Evolutionary conservation across 176 grass and related monocot species (phyloP).

Genomic region (Avena atlantica): DNA sequence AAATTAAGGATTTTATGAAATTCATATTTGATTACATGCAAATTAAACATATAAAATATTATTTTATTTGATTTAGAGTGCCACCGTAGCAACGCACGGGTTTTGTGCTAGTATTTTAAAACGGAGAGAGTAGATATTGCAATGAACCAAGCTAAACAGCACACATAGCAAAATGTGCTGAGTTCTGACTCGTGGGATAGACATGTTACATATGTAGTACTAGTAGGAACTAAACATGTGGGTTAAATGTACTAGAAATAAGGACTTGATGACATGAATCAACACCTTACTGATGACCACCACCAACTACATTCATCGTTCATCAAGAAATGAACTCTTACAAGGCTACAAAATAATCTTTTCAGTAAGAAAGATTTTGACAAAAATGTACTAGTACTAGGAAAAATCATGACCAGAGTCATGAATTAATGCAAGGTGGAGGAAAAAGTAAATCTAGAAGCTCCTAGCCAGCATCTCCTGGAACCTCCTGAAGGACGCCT

Average conservation of each 20-base stretch:
- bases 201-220: neutral
- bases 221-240: too few species aligned
- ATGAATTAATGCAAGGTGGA: neutral
- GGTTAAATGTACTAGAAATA: neutral
- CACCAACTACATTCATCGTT: neutral
- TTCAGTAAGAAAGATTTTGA: neutral
- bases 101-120: too few species aligned
- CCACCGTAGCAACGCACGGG: too few species aligned
- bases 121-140: neutral
- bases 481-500: conserved; percentile 48
- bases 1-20: too few species aligned
- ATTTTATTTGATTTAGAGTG: too few species aligned
- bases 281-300: neutral
- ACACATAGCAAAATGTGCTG: neutral
- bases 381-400: neutral
- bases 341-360: neutral
- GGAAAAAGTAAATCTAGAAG: conserved; percentile 27
- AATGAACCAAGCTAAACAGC: neutral
- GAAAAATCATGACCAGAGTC: neutral
- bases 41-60: too few species aligned
- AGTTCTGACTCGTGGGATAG: neutral
- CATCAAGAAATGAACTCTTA: neutral
- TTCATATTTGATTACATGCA: too few species aligned
- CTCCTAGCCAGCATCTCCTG: conserved; percentile 51
- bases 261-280: neutral